Conservation (phyloP, 768 basidiomycete genomes). For the Tulasnella sp. region DNA sequence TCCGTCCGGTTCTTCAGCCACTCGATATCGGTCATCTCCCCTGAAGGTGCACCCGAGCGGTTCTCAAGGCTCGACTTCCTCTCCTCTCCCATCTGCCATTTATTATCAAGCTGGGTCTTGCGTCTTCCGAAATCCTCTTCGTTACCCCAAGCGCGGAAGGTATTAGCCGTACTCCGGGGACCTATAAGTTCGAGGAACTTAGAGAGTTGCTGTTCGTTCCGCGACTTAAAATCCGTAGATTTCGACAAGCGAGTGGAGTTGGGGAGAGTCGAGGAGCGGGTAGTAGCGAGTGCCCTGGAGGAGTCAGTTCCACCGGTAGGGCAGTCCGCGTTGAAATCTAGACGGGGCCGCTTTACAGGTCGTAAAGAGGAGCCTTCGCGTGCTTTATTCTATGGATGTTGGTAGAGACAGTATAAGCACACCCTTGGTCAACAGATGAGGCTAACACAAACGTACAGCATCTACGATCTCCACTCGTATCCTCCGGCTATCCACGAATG, state of each 20-base stretch:
- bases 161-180: constrained; percentile 35
- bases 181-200: constrained; percentile 18
- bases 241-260: background rate
- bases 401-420: background rate
- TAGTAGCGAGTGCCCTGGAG: background rate
- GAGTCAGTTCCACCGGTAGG: background rate
- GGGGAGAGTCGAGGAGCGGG: background rate
- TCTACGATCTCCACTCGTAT: constrained; percentile 68
- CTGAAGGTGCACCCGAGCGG: constrained; percentile 31
- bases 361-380: constrained; percentile 53
- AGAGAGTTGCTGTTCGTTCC: constrained; percentile 43
- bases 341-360: constrained; percentile 65
- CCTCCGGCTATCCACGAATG: constrained; percentile 75
- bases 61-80: background rate
- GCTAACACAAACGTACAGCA: constrained; percentile 53
- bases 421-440: background rate
- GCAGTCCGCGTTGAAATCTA: constrained; percentile 33
- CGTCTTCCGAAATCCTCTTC: constrained; percentile 37
- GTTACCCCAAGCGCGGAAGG: constrained; percentile 65
- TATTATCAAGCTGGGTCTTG: constrained; percentile 31
- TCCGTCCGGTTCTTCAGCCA: constrained; percentile 69
- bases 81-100: background rate
- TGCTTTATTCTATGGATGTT: constrained; percentile 44
- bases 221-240: constrained; percentile 30
- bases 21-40: constrained; percentile 61